phyloP scores from a whole-genome alignment of 148 eudicot species.

The Fallopia convolvulus region DNA sequence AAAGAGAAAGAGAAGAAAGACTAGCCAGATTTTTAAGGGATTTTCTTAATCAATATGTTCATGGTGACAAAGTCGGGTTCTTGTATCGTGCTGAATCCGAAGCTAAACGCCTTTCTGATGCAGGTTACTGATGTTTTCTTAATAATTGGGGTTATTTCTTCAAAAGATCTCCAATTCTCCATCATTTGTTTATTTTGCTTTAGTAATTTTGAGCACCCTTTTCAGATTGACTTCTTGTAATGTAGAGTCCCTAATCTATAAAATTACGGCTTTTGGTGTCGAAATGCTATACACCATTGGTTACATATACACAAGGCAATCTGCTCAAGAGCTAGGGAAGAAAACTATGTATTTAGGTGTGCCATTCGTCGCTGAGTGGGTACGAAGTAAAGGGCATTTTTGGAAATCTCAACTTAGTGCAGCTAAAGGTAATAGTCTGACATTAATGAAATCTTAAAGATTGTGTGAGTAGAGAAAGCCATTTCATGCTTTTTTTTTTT shows the following conservation, averaged over 20 bases:
- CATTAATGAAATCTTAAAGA: no score
- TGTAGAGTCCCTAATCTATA: not conserved
- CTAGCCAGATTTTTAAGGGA: conserved; percentile 53
- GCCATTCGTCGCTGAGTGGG: conserved; percentile 94
- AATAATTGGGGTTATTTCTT: no score
- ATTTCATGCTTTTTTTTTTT: not conserved
- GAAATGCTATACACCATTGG: conserved; percentile 79
- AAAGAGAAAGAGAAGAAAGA: conserved; percentile 83
- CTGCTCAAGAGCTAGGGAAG: conserved; percentile 92
- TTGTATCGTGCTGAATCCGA: conserved; percentile 56
- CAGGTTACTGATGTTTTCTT: conserved; percentile 35
- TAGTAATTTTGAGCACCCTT: no score
- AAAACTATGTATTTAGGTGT: conserved; percentile 80
- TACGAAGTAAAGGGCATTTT: conserved; percentile 81
- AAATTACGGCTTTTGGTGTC: conserved; percentile 60
- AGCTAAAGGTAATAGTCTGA: conserved; percentile 61
- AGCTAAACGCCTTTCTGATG: conserved; percentile 58
- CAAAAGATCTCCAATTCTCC: no score
- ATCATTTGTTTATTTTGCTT: no score
- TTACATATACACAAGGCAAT: conserved; percentile 83
- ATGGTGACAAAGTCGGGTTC: conserved; percentile 76
- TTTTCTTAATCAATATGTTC: conserved; percentile 60
- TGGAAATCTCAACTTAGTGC: conserved; percentile 93
- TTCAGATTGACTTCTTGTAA: no score
- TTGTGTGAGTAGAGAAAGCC: not conserved